Conservation (phyloP, 2,329 filamentous ascomycete species). For the Venturia aucupariae region DNA sequence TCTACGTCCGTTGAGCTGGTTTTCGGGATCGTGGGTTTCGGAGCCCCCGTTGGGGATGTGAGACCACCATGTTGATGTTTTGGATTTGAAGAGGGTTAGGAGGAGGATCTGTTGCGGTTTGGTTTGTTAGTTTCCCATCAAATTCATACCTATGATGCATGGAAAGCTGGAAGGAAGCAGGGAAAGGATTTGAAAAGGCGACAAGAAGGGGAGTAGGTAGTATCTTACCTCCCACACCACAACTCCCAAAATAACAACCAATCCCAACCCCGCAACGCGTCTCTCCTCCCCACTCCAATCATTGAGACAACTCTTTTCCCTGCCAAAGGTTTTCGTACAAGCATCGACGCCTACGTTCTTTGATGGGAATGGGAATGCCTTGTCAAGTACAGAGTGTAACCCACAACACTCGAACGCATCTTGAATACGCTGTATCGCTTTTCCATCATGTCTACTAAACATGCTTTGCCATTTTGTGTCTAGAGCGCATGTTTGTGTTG, state of each 20-base stretch:
- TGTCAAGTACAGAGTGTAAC: constrained; percentile 47
- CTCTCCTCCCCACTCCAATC: constrained; percentile 50
- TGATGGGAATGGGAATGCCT: constrained; percentile 52
- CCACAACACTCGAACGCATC: constrained; percentile 60
- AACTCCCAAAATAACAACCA: constrained; percentile 45
- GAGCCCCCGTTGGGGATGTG: neutral
- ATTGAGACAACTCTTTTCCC: constrained; percentile 40
- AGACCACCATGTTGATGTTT: neutral
- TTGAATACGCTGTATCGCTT: constrained; percentile 51
- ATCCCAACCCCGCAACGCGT: constrained; percentile 44
- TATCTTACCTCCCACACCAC: constrained; percentile 52
- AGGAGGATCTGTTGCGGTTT: neutral
- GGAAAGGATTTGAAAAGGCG: neutral
- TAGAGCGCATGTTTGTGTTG: constrained; percentile 44
- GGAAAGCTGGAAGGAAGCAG: neutral
- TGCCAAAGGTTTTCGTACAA: constrained; percentile 41
- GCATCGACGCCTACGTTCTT: constrained; percentile 23
- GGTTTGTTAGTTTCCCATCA: no score
- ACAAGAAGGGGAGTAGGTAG: no score
- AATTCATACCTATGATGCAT: neutral
- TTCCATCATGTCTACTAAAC: constrained; percentile 42
- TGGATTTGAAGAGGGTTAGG: neutral
- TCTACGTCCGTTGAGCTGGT: neutral
- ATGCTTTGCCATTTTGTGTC: constrained; percentile 47
- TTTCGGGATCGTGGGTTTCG: neutral